Evolutionary conservation across 164 flowering plant genomes (phyloP).

Genomic region (Malania oleifera): DNA sequence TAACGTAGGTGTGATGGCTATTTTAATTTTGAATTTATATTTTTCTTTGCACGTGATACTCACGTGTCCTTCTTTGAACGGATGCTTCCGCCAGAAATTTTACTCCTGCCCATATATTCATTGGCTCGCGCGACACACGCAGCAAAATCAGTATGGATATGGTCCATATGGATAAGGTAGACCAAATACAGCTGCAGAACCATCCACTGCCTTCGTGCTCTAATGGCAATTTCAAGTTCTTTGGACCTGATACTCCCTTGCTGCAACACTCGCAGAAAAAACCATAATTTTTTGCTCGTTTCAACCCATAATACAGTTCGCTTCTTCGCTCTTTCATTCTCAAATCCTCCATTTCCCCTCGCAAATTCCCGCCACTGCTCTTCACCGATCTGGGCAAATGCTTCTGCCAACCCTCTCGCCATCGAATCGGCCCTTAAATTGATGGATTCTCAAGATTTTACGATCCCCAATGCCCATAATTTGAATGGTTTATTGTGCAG

Average conservation of each 20-base stretch:
- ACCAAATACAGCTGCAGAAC: too few species aligned
- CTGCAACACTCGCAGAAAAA: slow-evolving; percentile 10
- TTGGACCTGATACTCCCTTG: slow-evolving; percentile 30
- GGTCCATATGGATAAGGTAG: too few species aligned
- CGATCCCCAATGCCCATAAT: slow-evolving; percentile 11
- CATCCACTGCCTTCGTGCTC: too few species aligned
- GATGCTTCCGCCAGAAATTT: too few species aligned
- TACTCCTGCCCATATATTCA: too few species aligned
- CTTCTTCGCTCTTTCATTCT: slow-evolving; percentile 8
- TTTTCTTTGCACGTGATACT: too few species aligned
- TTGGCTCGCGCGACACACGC: too few species aligned
- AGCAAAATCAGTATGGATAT: too few species aligned
- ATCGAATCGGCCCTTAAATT: slow-evolving; percentile 8
- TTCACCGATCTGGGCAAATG: slow-evolving; percentile 29
- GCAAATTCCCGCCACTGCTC: slow-evolving; percentile 22
- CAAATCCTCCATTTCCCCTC: slow-evolving; percentile 14
- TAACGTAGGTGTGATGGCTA: too few species aligned
- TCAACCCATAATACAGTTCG: slow-evolving; percentile 6
- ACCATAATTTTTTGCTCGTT: slow-evolving; percentile 6
- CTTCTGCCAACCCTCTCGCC: slow-evolving; percentile 12
- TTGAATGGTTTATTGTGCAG: slow-evolving; percentile 30
- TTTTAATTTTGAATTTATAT: too few species aligned
- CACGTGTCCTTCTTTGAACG: too few species aligned
- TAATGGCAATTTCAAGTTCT: slow-evolving; percentile 34
- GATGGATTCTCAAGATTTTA: slow-evolving; percentile 1